phyloP scores from a whole-genome alignment of 83 land plant genomes.

The Isoetes engelmannii region DNA sequence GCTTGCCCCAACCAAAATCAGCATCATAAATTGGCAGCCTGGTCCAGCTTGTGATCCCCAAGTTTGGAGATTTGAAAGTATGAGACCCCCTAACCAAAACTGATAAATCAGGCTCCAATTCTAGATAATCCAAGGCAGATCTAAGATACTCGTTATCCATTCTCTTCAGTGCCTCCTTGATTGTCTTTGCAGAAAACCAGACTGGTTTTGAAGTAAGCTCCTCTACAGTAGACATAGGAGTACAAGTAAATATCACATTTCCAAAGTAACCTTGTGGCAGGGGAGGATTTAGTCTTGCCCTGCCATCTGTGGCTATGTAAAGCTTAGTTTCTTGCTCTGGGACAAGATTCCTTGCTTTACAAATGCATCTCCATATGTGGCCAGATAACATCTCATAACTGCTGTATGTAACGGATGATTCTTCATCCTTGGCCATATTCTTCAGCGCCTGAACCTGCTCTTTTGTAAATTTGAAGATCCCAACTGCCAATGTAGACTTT shows the following conservation, averaged over 20 bases:
- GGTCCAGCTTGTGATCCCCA: constrained; percentile 77
- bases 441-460: constrained; percentile 38
- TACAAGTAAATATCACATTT: constrained; percentile 57
- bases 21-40: constrained; percentile 78
- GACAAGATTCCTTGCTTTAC: constrained; percentile 31
- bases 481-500: background rate
- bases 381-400: constrained; percentile 60
- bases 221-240: constrained; percentile 47
- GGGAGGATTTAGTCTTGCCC: constrained; percentile 31
- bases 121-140: constrained; percentile 70
- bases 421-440: constrained; percentile 23
- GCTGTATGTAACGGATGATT: constrained; percentile 32
- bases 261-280: constrained; percentile 48
- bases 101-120: constrained; percentile 53
- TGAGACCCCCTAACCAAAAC: constrained; percentile 57
- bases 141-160: constrained; percentile 71
- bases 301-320: constrained; percentile 35
- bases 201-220: constrained; percentile 43
- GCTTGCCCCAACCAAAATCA: constrained; percentile 94
- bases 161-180: constrained; percentile 44
- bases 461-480: constrained; percentile 33
- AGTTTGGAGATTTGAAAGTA: constrained; percentile 54
- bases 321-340: constrained; percentile 27
- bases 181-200: constrained; percentile 40
- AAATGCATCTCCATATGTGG: constrained; percentile 54